Conservation (phyloP, 2,329 filamentous ascomycete genomes). For the Penicillium corylophilum region DNA sequence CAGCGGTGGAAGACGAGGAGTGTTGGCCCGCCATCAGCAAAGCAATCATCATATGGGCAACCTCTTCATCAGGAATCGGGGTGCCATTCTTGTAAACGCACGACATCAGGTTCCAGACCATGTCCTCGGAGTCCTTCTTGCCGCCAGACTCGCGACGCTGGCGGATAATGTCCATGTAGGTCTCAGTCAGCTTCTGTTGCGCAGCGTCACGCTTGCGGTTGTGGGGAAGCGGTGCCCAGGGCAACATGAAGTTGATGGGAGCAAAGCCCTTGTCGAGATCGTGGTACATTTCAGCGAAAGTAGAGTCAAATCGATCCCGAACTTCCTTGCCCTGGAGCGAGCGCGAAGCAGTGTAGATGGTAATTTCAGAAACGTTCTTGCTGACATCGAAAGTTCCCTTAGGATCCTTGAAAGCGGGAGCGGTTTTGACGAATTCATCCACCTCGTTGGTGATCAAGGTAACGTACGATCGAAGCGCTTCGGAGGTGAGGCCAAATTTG, state of each 20-base stretch:
- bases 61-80: constrained; percentile 75
- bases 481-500: constrained; percentile 63
- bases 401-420: constrained; percentile 64
- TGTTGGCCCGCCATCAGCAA: constrained; percentile 91
- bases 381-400: constrained; percentile 70
- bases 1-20: constrained; percentile 77
- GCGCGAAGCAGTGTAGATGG: constrained; percentile 85
- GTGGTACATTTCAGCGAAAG: constrained; percentile 79
- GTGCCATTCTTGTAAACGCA: constrained; percentile 81
- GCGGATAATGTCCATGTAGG: constrained; percentile 80
- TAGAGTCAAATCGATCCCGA: constrained; percentile 74
- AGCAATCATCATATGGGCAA: constrained; percentile 92
- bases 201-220: constrained; percentile 79
- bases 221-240: constrained; percentile 85
- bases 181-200: constrained; percentile 74
- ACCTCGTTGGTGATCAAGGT: constrained; percentile 75
- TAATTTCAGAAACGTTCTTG: constrained; percentile 77
- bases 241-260: constrained; percentile 85
- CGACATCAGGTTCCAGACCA: constrained; percentile 88
- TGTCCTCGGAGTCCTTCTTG: constrained; percentile 64
- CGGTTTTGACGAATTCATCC: constrained; percentile 68
- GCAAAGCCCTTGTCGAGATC: constrained; percentile 88
- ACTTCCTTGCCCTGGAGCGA: constrained; percentile 82
- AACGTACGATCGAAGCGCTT: constrained; percentile 69
- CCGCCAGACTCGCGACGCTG: constrained; percentile 60